Conservation (phyloP, 2,329 filamentous ascomycete genomes). For the Stachybotrys echinatus region DNA sequence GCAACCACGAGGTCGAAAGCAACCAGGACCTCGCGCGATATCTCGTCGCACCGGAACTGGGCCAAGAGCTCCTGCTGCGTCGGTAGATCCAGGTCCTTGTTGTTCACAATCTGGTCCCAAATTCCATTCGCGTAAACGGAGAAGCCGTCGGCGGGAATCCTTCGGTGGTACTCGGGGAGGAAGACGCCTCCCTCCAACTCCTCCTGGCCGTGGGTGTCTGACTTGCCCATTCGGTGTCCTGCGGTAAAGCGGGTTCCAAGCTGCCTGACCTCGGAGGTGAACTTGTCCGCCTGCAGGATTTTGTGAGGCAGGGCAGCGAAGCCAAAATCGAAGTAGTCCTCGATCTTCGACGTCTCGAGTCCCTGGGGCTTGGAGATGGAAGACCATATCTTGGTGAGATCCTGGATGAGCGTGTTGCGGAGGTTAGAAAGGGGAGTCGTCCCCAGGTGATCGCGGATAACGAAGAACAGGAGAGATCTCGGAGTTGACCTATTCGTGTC, state of each 20-base stretch:
- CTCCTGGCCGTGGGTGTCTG: slow-evolving; percentile 59
- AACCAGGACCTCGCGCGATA: slow-evolving; percentile 79
- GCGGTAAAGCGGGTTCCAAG: slow-evolving; percentile 78
- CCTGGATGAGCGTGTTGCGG: slow-evolving; percentile 83
- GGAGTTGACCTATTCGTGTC: slow-evolving; percentile 63
- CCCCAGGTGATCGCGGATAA: slow-evolving; percentile 94
- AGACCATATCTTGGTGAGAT: slow-evolving; percentile 87
- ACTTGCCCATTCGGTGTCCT: slow-evolving; percentile 67
- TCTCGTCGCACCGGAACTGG: slow-evolving; percentile 97
- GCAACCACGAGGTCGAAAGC: slow-evolving; percentile 76
- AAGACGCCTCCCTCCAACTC: slow-evolving; percentile 77
- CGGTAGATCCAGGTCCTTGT: slow-evolving; percentile 94
- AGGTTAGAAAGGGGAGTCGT: slow-evolving; percentile 87
- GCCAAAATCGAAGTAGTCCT: slow-evolving; percentile 98
- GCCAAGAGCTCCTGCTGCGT: slow-evolving; percentile 96
- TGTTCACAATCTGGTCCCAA: slow-evolving; percentile 98
- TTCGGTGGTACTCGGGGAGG: slow-evolving; percentile 87
- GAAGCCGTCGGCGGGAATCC: slow-evolving; percentile 96
- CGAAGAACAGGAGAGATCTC: slow-evolving; percentile 92
- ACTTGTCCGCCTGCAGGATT: slow-evolving; percentile 89
- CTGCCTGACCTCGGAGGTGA: slow-evolving; percentile 72
- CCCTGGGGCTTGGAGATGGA: slow-evolving; percentile 87
- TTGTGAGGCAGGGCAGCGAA: slow-evolving; percentile 96
- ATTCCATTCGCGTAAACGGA: slow-evolving; percentile 88
- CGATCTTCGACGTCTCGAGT: slow-evolving; percentile 81